These are phyloP conservation scores for Amanita phalloides DNA, from an alignment of 768 basidiomycete genomes.

Conservation along the genomic window DNA sequence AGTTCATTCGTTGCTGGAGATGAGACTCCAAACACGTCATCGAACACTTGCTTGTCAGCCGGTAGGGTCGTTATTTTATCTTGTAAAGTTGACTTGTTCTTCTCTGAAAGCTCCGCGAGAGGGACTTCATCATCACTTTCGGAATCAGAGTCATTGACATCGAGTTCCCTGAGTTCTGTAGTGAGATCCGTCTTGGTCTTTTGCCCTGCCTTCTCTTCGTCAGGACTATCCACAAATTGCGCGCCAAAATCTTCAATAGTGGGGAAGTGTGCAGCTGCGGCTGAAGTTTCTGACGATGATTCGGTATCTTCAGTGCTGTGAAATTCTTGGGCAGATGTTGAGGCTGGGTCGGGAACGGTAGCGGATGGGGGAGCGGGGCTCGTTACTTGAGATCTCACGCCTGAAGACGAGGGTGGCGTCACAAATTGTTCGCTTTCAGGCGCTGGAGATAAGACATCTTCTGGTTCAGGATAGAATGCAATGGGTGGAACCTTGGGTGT, in stretches of 20 bases:
- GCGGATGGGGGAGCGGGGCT: not conserved
- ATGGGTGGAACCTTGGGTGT: constrained; percentile 11
- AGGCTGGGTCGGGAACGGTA: not conserved
- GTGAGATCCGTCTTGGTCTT: constrained; percentile 40
- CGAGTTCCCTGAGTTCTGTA: constrained; percentile 42
- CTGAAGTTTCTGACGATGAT: not conserved
- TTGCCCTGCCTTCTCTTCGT: not conserved
- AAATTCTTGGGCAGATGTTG: not conserved
- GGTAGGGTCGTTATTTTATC: constrained; percentile 9
- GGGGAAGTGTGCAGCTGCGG: constrained; percentile 12
- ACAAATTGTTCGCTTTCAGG: constrained; percentile 46
- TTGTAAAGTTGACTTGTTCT: constrained; percentile 12
- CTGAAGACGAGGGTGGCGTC: constrained; percentile 33
- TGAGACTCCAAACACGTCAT: constrained; percentile 43
- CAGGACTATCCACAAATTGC: constrained; percentile 1
- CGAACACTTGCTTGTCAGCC: constrained; percentile 22
- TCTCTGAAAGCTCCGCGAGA: constrained; percentile 20
- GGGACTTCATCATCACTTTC: constrained; percentile 41
- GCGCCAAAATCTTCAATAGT: constrained; percentile 19
- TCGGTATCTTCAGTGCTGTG: not conserved
- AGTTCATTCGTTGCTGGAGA: constrained; percentile 13
- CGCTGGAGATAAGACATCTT: constrained; percentile 15
- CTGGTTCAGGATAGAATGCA: constrained; percentile 2
- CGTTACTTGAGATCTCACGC: not conserved
- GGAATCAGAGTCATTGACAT: constrained; percentile 38